phyloP scores from a whole-genome alignment of 1,139 yeast species.

The Meyerozyma guilliermondii region DNA sequence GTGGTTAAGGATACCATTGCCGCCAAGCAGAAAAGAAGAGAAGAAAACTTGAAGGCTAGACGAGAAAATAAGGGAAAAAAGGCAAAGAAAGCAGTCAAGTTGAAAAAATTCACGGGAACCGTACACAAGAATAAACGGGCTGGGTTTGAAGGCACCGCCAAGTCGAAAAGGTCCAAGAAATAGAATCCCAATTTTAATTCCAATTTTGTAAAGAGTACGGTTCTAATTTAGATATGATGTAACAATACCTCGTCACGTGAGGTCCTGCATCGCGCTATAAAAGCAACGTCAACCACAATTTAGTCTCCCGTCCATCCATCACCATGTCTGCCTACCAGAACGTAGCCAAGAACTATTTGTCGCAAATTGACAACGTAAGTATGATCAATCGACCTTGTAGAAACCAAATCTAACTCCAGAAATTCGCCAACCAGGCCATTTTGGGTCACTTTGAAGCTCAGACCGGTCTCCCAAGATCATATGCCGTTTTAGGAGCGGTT shows the following conservation, averaged over 20 bases:
- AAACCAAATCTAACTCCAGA: constrained; percentile 20
- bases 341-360: constrained; percentile 22
- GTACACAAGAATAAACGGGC: constrained; percentile 50
- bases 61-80: constrained; percentile 74
- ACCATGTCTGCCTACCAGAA: constrained; percentile 22
- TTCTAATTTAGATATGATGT: background rate
- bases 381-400: background rate
- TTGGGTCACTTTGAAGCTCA: constrained; percentile 56
- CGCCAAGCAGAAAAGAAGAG: constrained; percentile 78
- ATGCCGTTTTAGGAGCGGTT: constrained; percentile 65
- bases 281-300: background rate
- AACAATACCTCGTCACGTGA: background rate
- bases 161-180: constrained; percentile 8
- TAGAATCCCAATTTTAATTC: no score
- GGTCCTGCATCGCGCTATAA: background rate
- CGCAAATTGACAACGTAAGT: constrained; percentile 28
- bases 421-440: constrained; percentile 32
- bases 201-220: background rate
- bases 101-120: constrained; percentile 62
- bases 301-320: background rate
- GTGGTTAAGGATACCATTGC: constrained; percentile 70
- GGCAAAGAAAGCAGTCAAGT: constrained; percentile 62
- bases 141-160: constrained; percentile 54
- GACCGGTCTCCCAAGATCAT: constrained; percentile 84
- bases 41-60: constrained; percentile 79